Evolutionary conservation across 2,329 filamentous ascomycete species (phyloP), one percentile per base, ranked within the genome.

Genomic region (Colletotrichum destructivum): DNA sequence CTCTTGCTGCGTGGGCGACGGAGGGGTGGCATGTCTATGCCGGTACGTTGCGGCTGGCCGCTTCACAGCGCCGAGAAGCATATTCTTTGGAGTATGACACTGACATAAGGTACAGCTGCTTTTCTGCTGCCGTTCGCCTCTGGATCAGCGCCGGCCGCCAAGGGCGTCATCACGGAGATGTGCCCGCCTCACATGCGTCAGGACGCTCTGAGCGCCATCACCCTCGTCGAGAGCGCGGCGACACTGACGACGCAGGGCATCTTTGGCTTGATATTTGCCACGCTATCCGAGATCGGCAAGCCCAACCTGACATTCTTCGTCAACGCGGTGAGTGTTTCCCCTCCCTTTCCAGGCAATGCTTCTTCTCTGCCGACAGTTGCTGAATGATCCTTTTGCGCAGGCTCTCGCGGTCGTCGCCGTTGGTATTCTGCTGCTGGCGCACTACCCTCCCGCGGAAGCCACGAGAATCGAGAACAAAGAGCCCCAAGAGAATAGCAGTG

Each of bases 151-250:
- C 88, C 91, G 0, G 90, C 92, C 0, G 90, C 91, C 1, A 94
- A 94, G 74, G 92, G 92, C 0, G 90, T 92, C n/a, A 93, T 94
- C 71, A 87, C 92, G 0, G 88, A 92, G 68, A 92, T 94, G 90
- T 91, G 91, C 55, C 83, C 90, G 0, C 84, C 88, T 1, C 84
- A 84, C 0, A 88, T 92, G 66, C 85, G 91, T 0, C 86, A 88
- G 0, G 92, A 94, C 76, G 92, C 92, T 0, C 82, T 94, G 3
- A 90, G 90, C 49, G 91, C 90, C 0, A 90, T 94, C 15, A 93
- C 90, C 0, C 82, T 94, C 0, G 88, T 94, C 0, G 92, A 94
- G 76, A 93, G 92, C 74, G 86, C 93, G 42, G 92, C 91, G 0
- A 84, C 88, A 31, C 80, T 94, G 2, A 83, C 87, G 0, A 94